Conservation (phyloP, 75 land plant species). For the Cunninghamia lanceolata region DNA sequence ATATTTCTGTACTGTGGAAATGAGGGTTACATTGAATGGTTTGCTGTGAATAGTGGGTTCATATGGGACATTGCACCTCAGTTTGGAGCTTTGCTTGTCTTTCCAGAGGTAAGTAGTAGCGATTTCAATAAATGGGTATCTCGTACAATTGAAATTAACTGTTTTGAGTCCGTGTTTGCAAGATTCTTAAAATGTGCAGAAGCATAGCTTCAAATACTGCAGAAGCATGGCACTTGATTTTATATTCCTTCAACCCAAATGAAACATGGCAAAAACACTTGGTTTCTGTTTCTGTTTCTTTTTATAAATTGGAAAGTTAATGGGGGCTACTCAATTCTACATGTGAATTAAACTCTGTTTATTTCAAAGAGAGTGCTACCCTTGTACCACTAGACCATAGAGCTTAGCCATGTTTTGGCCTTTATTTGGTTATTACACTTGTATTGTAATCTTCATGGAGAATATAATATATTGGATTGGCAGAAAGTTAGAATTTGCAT, state of each 20-base stretch:
- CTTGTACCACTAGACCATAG: background rate
- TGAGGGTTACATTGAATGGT: slow-evolving; percentile 97
- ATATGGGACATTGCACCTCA: slow-evolving; percentile 87
- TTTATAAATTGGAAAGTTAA: background rate
- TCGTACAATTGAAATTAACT: background rate
- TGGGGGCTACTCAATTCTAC: background rate
- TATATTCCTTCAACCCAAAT: no score
- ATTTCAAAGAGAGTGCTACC: background rate
- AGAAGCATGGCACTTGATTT: no score
- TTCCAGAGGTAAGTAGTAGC: slow-evolving; percentile 66
- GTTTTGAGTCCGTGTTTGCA: background rate
- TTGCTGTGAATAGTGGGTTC: slow-evolving; percentile 90
- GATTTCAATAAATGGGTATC: background rate
- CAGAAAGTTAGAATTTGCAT: background rate
- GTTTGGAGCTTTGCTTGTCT: slow-evolving; percentile 80
- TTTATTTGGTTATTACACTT: background rate
- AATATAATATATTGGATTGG: background rate
- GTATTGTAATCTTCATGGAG: no score
- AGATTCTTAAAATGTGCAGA: background rate
- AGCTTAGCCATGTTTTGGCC: background rate
- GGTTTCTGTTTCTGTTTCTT: background rate
- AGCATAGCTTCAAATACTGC: no score
- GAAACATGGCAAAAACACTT: background rate
- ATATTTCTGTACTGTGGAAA: slow-evolving; percentile 95
- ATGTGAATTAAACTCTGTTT: background rate